Evolutionary conservation across 2,329 filamentous ascomycete species (phyloP).

Genomic region (Colletotrichum aenigma): DNA sequence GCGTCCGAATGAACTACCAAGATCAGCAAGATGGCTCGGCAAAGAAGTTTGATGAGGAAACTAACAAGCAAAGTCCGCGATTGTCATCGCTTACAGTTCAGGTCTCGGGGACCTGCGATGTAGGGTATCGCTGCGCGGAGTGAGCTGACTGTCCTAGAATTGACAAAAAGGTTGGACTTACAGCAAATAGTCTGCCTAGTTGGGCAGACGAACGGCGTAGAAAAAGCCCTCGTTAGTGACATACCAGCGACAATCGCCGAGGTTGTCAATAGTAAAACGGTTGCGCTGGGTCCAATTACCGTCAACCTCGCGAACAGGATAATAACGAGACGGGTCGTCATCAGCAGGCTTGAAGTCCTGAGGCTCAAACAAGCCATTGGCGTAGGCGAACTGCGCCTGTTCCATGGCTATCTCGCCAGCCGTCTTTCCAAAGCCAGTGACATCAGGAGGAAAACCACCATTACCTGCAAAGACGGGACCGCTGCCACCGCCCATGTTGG

Average conservation of each 20-base stretch:
- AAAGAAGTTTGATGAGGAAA: neutral
- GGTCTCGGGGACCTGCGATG: neutral
- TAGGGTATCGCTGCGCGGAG: neutral
- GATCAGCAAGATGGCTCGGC: neutral
- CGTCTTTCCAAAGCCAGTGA: slow-evolving; percentile 58
- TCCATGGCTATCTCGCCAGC: slow-evolving; percentile 49
- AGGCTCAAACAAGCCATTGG: slow-evolving; percentile 56
- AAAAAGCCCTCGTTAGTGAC: slow-evolving; percentile 61
- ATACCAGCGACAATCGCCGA: slow-evolving; percentile 64
- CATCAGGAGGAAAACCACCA: slow-evolving; percentile 47
- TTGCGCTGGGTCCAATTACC: slow-evolving; percentile 64
- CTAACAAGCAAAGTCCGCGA: neutral
- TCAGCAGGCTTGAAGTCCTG: slow-evolving; percentile 69
- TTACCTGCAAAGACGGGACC: slow-evolving; percentile 38
- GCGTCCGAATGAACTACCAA: neutral
- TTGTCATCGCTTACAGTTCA: neutral
- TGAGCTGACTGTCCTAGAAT: neutral
- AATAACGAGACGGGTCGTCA: slow-evolving; percentile 63
- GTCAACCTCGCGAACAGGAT: slow-evolving; percentile 66
- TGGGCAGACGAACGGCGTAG: slow-evolving; percentile 61
- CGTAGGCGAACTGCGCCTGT: slow-evolving; percentile 52
- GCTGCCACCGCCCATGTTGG: neutral
- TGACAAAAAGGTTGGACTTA: neutral
- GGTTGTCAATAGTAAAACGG: slow-evolving; percentile 63
- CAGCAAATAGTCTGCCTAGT: slow-evolving; percentile 25